Evolutionary conservation across 768 basidiomycete species (phyloP), one percentile per base, ranked within the genome.

Genomic region (Pulveroboletus ravenelii): DNA sequence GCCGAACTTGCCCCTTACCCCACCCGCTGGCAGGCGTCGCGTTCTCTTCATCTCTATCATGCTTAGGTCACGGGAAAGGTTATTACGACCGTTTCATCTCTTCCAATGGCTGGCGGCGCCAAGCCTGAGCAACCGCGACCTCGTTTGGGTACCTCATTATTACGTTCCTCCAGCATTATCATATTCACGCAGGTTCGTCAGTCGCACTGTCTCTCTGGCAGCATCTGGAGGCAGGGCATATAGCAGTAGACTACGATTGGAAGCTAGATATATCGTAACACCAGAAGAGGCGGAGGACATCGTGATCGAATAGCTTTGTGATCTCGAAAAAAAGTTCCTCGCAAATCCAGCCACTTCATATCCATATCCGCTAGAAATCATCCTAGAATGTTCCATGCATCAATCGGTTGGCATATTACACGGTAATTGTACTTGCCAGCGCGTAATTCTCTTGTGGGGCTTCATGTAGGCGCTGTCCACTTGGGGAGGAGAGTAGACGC

Each of bases 21-120:
- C 36, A 12, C 38, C 47, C 63, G 12, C 49, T 45, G 45, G 35
- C 53, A 85, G 89, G 85, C 38, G 77, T 91, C 41, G 89, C 84
- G 10, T 91, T 90, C 57, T 88, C 90, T 68, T 73, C 70, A 37
- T 76, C 77, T 14, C 63, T 84, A 47, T 81, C 81, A 42, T 81
- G 89, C 29, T 75, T 91, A 27, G 89, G 89, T 10, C 87, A 89
- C 56, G 88, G 89, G 20, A 91, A 87, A 65, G 89, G 89, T 6
- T 89, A 86, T 68, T 91, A 91, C 57, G 89, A 91, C 68, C 73
- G 76, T 13, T 91, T 87, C 67, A 71, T 91, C 32, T 67, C 80
- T 3, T 64, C 73, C 1, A 89, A 88, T 52, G 25, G 63, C 72
- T 29, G 52, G 39, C 36, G 60, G 70, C 13, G 70, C 68, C 47